These are phyloP conservation scores for Sporisorium iseilematis-ciliati DNA, from an alignment of 1,284 basidiomycete genomes.

Conservation along the genomic window DNA sequence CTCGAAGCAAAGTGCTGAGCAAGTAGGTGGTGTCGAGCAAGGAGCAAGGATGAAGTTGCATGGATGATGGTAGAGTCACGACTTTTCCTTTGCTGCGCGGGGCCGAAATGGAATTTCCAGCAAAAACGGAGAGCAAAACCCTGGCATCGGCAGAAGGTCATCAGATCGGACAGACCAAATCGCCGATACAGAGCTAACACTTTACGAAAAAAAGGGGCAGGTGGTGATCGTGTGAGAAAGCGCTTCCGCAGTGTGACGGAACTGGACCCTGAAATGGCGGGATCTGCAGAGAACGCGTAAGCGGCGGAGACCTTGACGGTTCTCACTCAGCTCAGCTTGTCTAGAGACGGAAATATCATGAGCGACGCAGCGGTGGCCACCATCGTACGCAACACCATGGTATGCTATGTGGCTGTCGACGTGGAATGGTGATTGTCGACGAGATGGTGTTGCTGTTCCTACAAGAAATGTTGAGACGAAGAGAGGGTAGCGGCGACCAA, in stretches of 20 bases:
- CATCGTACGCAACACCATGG: background rate
- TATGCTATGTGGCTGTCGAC: constrained; percentile 1
- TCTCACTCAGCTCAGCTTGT: background rate
- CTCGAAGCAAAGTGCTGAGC: no score
- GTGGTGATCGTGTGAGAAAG: background rate
- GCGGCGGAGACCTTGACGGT: background rate
- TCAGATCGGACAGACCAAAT: background rate
- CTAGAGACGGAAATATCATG: background rate
- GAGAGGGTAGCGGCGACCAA: background rate
- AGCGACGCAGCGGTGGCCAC: background rate
- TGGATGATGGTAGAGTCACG: background rate
- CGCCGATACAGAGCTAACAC: background rate
- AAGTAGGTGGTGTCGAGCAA: no score
- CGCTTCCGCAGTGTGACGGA: background rate
- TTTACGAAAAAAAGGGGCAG: no score
- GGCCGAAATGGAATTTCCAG: background rate
- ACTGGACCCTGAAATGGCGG: background rate
- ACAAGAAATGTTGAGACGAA: background rate
- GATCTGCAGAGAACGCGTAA: constrained; percentile 5
- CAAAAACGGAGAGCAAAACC: constrained; percentile 1
- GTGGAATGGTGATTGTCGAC: constrained; percentile 1
- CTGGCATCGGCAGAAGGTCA: background rate
- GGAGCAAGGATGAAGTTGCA: no score
- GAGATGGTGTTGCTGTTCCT: background rate
- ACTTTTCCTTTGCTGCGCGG: background rate